phyloP scores from a whole-genome alignment of 2,329 filamentous ascomycete species.

The Decorospora gaudefroyi region DNA sequence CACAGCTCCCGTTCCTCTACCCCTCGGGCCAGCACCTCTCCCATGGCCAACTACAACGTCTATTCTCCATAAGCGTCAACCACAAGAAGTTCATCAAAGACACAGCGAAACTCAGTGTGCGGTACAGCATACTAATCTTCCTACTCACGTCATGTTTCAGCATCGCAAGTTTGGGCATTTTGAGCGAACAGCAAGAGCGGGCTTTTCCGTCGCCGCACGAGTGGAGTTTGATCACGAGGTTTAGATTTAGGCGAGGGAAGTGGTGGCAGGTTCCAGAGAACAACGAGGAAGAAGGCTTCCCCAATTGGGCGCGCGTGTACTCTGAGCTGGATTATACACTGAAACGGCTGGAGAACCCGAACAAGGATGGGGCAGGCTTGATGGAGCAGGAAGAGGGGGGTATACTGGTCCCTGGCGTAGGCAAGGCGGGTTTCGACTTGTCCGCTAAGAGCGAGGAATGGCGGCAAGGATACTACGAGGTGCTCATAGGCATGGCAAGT shows the following conservation, averaged over 20 bases:
- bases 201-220: slow-evolving; percentile 80
- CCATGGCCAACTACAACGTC: slow-evolving; percentile 61
- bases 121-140: slow-evolving; percentile 70
- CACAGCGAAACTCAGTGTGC: slow-evolving; percentile 70
- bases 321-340: slow-evolving; percentile 64
- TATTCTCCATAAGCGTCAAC: slow-evolving; percentile 72
- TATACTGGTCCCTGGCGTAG: slow-evolving; percentile 41
- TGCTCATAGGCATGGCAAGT: slow-evolving; percentile 75
- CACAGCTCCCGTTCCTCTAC: slow-evolving; percentile 69
- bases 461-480: slow-evolving; percentile 83
- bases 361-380: slow-evolving; percentile 69
- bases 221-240: slow-evolving; percentile 74
- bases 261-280: slow-evolving; percentile 57
- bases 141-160: slow-evolving; percentile 63
- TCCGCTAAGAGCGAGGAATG: slow-evolving; percentile 78
- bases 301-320: slow-evolving; percentile 72
- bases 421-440: slow-evolving; percentile 66
- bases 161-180: slow-evolving; percentile 66
- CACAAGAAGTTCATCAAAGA: slow-evolving; percentile 70
- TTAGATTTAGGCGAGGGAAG: slow-evolving; percentile 64
- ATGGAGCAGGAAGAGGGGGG: slow-evolving; percentile 61
- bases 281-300: slow-evolving; percentile 61
- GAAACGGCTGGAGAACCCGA: slow-evolving; percentile 68
- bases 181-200: slow-evolving; percentile 76
- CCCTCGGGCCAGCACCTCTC: slow-evolving; percentile 53